Conservation (phyloP, 1,284 basidiomycete genomes). For the Xerocomus nothofagi region DNA sequence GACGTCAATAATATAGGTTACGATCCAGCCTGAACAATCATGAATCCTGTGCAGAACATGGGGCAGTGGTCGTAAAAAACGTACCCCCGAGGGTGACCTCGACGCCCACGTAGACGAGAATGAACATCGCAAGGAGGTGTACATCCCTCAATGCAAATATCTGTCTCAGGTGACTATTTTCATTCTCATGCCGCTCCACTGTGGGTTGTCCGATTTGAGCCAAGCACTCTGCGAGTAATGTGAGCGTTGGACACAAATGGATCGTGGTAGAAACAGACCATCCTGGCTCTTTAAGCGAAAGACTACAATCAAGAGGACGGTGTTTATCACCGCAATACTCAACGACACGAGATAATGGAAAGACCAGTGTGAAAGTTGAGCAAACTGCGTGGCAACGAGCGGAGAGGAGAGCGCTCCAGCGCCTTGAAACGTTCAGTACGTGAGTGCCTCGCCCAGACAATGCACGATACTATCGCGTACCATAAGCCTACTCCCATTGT, state of each 20-base stretch:
- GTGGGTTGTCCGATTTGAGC: constrained; percentile 35
- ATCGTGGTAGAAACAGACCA: constrained; percentile 32
- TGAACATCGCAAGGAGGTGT: constrained; percentile 53
- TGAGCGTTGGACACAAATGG: constrained; percentile 6
- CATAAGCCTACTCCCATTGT: constrained; percentile 32
- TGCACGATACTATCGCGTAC: constrained; percentile 16
- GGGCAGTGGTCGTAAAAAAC: neutral
- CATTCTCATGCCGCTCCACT: constrained; percentile 27
- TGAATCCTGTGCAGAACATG: neutral
- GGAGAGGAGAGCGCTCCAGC: constrained; percentile 61
- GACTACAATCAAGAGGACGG: constrained; percentile 42
- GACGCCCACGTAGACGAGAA: constrained; percentile 56
- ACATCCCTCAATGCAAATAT: constrained; percentile 49
- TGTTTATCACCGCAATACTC: constrained; percentile 51
- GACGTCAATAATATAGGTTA: constrained; percentile 48
- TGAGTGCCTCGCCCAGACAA: neutral
- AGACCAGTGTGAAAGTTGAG: constrained; percentile 52
- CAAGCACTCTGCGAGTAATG: constrained; percentile 28
- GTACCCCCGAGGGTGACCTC: constrained; percentile 58
- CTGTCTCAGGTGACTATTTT: constrained; percentile 47
- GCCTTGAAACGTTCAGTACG: constrained; percentile 37
- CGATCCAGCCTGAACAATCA: constrained; percentile 48
- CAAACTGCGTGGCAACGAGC: constrained; percentile 63
- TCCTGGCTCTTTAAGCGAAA: constrained; percentile 61
- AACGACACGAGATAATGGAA: constrained; percentile 66